Percentiles rank a stretch among this genome's conserved stretches.
Conservation (phyloP, 305 asterid genomes). For the Euphrasia arctica region DNA sequence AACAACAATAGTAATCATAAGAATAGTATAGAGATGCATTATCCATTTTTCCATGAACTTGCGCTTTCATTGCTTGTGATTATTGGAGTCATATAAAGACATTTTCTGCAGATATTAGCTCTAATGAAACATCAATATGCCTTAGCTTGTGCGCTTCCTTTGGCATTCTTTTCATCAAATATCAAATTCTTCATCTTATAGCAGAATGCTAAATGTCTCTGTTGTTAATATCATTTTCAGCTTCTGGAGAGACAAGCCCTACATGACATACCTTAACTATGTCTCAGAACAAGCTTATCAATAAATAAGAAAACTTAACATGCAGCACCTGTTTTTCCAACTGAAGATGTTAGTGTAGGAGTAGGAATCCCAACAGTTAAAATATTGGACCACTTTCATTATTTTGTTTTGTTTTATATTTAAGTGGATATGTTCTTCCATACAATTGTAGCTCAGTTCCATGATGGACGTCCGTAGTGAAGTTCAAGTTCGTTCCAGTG, state of each 20-base stretch:
- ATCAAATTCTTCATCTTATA: conserved; percentile 13
- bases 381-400: conserved; percentile 16
- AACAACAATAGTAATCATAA: conserved; percentile 7
- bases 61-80: conserved; percentile 16
- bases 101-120: conserved; percentile 9
- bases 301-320: conserved; percentile 12
- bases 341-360: conserved; percentile 7
- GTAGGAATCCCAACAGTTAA: too few relatives aligned
- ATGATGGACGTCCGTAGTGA: conserved; percentile 95
- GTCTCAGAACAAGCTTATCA: conserved; percentile 10
- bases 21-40: conserved; percentile 14
- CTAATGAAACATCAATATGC: conserved; percentile 2
- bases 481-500: conserved; percentile 92
- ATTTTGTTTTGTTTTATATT: conserved; percentile 19
- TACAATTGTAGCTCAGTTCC: conserved; percentile 71
- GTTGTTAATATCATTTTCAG: conserved; percentile 6
- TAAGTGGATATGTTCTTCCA: conserved; percentile 23
- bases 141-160: conserved; percentile 10
- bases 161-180: conserved; percentile 4
- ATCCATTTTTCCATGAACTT: conserved; percentile 18
- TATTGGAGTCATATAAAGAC: conserved; percentile 17
- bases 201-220: conserved; percentile 3
- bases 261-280: conserved; percentile 8
- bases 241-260: conserved; percentile 15
- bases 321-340: conserved; percentile 7